Base-by-base conservation (phyloP, 148 eudicot genomes). In the Spergularia marina region DNA sequence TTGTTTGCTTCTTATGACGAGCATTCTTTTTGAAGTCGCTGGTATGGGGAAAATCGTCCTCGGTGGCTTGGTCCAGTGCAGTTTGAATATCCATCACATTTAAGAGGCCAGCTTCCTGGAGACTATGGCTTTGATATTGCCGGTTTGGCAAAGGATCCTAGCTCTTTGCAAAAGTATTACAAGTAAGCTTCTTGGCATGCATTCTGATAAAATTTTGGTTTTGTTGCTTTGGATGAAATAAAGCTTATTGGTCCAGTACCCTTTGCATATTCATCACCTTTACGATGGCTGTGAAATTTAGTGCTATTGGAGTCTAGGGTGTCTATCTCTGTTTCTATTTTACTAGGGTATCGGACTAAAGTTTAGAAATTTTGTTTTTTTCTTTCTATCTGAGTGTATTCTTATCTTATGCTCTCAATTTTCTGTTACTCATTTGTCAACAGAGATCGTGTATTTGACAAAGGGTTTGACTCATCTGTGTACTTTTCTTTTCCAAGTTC, bases 41-140 rank as follows among this genome's bases (percentile, higher is more conserved):
- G 98, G 99, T 96, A 96, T 78, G 99, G 99, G 74, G 86, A 86
- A 78, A 84, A 89, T 62, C 89, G 99, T 17, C 98, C 99, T 59
- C 91, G 93, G 21, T 96, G 98, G 99, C 90, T 96, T 66, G 99
- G 99, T 71, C 99, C 97, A 20, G 76, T 95, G 67, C 89, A 89
- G 39, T 88, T 84, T 71, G 85, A 91, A 30, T 96, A 96, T 84
- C 99, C 99, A 63, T 61, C 83, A 55, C 83, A 92, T 85, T 89
- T 96, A 53, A 79, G 73, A 16, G 99, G 99, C 66, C 84, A 95
- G 74, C 89, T 91, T 73, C 99, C 99, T 3, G 99, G 93, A 53
- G 98, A 96, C 79, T 96, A 96, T 85, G 99, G 97, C 74, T 96
- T 96, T 87, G 99, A 92, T 82, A 70, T 92, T 82, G 98, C 94